Percentiles rank a stretch among this genome's conserved stretches.
Conservation (phyloP, 78 protist species). For the Dictyostelium citrinum region DNA sequence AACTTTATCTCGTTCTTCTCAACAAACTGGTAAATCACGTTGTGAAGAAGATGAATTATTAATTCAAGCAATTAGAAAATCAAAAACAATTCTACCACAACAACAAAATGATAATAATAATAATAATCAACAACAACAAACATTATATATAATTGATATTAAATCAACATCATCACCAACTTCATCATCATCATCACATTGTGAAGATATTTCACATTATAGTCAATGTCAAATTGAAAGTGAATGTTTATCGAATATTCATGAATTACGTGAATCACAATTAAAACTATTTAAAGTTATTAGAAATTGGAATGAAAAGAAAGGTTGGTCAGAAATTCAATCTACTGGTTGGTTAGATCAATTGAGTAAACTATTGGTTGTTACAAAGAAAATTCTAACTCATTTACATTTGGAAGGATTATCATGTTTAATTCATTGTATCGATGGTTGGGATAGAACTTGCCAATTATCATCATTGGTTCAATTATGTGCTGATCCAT, state of each 20-base stretch:
- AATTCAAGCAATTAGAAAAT: constrained; percentile 63
- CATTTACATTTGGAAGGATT: constrained; percentile 26
- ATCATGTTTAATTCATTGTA: constrained; percentile 92
- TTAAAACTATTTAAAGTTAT: constrained; percentile 2
- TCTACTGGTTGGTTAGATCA: constrained; percentile 63
- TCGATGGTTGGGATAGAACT: constrained; percentile 98
- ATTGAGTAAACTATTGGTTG: constrained; percentile 28
- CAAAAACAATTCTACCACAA: constrained; percentile 16
- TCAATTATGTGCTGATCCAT: constrained; percentile 90
- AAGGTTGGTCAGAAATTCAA: constrained; percentile 42
- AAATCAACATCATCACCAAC: constrained; percentile 72
- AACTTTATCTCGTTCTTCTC: constrained; percentile 74
- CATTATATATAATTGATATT: constrained; percentile 79
- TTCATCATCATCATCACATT: not conserved
- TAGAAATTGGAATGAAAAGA: constrained; percentile 66
- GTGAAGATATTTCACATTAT: constrained; percentile 60
- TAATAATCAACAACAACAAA: not conserved
- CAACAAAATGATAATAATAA: not conserved
- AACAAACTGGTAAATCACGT: constrained; percentile 34
- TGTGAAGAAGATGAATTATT: constrained; percentile 78
- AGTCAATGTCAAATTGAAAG: constrained; percentile 58
- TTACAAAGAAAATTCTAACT: constrained; percentile 25
- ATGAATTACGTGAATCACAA: constrained; percentile 82
- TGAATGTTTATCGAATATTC: constrained; percentile 86
- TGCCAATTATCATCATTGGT: constrained; percentile 81